A percentile compares a stretch with the other conserved stretches of the same genome.
phyloP scores from a whole-genome alignment of 306 rosid genomes.

The Potentilla sterilis region DNA sequence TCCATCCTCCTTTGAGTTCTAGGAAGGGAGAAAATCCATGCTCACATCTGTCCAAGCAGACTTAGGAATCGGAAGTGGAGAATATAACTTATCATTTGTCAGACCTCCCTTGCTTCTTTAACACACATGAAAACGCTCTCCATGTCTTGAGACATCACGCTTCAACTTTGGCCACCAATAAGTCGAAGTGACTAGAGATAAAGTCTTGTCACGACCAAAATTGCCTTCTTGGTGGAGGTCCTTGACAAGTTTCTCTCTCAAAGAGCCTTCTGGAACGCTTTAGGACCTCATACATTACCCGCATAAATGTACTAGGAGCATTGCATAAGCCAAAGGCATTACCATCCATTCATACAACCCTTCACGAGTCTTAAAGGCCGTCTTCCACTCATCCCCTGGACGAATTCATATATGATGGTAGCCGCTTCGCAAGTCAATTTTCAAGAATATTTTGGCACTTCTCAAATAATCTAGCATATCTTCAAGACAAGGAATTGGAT shows the following conservation, averaged over 20 bases:
- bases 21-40: not conserved
- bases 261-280: too few relatives aligned
- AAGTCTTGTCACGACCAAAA: too few relatives aligned
- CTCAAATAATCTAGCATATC: not conserved
- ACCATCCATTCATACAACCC: not conserved
- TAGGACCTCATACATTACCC: not conserved
- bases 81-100: not conserved
- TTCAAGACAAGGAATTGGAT: not conserved
- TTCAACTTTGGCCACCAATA: too few relatives aligned
- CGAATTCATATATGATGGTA: not conserved
- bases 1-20: too few relatives aligned
- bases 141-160: too few relatives aligned
- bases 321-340: not conserved
- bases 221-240: too few relatives aligned
- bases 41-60: not conserved
- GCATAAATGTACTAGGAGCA: not conserved
- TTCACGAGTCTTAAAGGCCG: not conserved
- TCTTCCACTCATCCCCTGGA: not conserved
- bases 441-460: not conserved
- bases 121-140: too few relatives aligned
- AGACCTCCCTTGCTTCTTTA: too few relatives aligned
- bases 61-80: not conserved
- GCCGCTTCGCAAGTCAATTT: not conserved
- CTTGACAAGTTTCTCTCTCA: too few relatives aligned
- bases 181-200: too few relatives aligned